Conservation (phyloP, 108 stramenopile genomes). For the Conticribra guillardii region DNA sequence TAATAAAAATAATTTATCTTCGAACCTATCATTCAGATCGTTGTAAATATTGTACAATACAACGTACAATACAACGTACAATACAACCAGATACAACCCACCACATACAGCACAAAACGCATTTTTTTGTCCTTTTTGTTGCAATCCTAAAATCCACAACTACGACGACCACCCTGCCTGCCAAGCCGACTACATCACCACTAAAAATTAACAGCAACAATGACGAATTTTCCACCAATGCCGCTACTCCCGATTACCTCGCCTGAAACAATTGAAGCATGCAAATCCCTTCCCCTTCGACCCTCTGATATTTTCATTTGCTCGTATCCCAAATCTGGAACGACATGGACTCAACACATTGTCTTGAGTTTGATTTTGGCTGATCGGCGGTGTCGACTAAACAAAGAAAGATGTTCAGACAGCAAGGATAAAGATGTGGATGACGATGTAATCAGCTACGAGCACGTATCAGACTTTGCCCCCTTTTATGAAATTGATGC, state of each 20-base stretch:
- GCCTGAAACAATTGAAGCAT: conserved; percentile 44
- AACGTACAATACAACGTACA: too few relatives aligned
- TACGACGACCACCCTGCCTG: too few relatives aligned
- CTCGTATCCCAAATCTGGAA: conserved; percentile 74
- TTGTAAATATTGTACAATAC: too few relatives aligned
- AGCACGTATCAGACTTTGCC: conserved; percentile 67
- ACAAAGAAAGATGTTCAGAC: neutral
- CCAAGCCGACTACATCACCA: too few relatives aligned
- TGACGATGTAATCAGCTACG: conserved; percentile 7
- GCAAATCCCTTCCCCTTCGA: conserved; percentile 31
- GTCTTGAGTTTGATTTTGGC: conserved; percentile 54
- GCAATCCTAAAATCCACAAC: too few relatives aligned
- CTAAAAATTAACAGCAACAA: too few relatives aligned
- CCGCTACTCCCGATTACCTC: conserved; percentile 64
- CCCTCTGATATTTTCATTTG: conserved; percentile 62
- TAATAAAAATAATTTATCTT: too few relatives aligned
- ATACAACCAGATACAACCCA: too few relatives aligned
- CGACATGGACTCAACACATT: conserved; percentile 83
- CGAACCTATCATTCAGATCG: too few relatives aligned
- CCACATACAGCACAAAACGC: too few relatives aligned
- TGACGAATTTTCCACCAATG: conserved; percentile 39
- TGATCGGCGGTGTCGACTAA: conserved; percentile 11
- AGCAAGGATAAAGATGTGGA: neutral
- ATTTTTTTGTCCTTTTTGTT: too few relatives aligned
- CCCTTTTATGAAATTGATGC: conserved; percentile 76